phyloP scores from a whole-genome alignment of 805 yeast species.

The Metschnikowia arizonensis region DNA sequence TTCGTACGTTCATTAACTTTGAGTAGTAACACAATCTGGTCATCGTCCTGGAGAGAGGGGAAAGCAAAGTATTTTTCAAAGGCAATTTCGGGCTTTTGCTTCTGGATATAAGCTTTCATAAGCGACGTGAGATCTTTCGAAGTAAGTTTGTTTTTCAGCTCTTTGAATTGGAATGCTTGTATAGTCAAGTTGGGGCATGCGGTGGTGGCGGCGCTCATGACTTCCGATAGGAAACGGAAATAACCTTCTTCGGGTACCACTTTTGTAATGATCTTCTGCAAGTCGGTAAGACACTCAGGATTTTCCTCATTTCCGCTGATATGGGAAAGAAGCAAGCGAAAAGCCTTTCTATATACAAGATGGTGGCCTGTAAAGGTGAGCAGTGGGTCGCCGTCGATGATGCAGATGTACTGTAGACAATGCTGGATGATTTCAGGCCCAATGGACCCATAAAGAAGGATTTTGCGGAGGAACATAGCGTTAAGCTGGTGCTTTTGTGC shows the following conservation, averaged over 20 bases:
- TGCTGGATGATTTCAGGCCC: conserved; percentile 7
- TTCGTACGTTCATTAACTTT: conserved; percentile 41
- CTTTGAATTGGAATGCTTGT: neutral
- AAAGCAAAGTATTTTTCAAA: conserved; percentile 29
- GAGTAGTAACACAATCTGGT: conserved; percentile 48
- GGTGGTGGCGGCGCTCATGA: conserved; percentile 1
- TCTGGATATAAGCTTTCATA: conserved; percentile 27
- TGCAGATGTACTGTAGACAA: conserved; percentile 18
- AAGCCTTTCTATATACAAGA: conserved; percentile 18
- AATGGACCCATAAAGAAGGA: conserved; percentile 17
- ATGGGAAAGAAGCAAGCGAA: conserved; percentile 15
- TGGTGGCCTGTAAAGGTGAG: conserved; percentile 9
- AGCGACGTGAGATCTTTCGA: conserved; percentile 26
- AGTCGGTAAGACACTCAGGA: neutral
- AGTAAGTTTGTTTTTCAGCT: neutral
- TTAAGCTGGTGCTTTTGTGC: conserved; percentile 21
- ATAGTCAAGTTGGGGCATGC: neutral
- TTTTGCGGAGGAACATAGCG: conserved; percentile 15
- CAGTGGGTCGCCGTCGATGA: conserved; percentile 22
- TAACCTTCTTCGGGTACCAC: neutral
- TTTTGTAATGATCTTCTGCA: neutral
- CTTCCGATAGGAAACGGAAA: conserved; percentile 1
- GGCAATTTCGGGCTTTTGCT: conserved; percentile 21
- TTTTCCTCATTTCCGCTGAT: neutral
- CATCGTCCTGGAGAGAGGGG: conserved; percentile 41